Conservation (phyloP, 768 basidiomycete species). For the Cantharellus cinnabarinus region DNA sequence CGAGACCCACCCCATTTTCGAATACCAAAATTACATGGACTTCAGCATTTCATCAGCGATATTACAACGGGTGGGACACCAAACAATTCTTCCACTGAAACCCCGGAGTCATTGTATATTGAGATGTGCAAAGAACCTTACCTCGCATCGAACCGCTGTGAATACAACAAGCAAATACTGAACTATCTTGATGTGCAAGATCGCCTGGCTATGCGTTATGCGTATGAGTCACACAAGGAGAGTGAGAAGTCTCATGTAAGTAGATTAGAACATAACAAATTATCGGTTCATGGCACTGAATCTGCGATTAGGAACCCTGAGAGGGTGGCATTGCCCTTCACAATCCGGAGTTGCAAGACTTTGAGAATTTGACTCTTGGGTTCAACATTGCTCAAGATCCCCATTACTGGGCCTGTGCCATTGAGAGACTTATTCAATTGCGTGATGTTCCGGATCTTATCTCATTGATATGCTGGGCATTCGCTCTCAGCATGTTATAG, state of each 20-base stretch:
- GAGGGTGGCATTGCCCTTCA: background rate
- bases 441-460: background rate
- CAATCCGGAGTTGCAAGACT: background rate
- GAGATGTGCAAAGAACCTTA: slow-evolving; percentile 17
- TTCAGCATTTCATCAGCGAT: slow-evolving; percentile 16
- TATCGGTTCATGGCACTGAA: background rate
- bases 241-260: background rate
- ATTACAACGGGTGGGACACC: slow-evolving; percentile 19
- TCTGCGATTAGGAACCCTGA: background rate
- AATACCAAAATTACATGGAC: slow-evolving; percentile 25
- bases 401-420: background rate
- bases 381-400: background rate
- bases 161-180: background rate
- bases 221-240: background rate
- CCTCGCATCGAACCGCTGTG: slow-evolving; percentile 2
- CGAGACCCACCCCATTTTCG: slow-evolving; percentile 15
- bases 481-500: background rate
- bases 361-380: background rate
- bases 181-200: background rate
- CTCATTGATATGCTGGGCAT: background rate
- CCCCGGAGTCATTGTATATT: slow-evolving; percentile 24
- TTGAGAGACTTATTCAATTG: background rate
- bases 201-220: background rate
- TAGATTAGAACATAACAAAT: background rate
- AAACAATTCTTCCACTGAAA: slow-evolving; percentile 24